phyloP scores from a whole-genome alignment of 2,329 filamentous ascomycete genomes.

The Onygenales sp. region DNA sequence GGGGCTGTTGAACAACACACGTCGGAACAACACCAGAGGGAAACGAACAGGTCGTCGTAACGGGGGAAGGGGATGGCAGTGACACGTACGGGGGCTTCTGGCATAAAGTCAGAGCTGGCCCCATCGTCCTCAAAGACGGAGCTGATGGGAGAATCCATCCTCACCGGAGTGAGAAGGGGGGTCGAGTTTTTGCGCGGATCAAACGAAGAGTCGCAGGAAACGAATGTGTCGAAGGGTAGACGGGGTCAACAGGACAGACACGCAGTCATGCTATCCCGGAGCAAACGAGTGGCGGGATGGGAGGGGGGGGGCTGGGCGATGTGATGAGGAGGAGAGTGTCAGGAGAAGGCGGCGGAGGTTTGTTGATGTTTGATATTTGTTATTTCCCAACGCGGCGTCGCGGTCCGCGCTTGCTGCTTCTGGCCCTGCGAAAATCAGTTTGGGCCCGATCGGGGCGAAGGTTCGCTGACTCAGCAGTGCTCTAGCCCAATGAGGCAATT shows the following conservation, averaged over 20 bases:
- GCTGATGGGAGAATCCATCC: conserved; percentile 36
- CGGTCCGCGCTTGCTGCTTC: too few relatives aligned
- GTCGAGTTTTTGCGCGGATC: background rate
- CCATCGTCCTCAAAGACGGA: conserved; percentile 47
- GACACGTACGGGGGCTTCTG: conserved; percentile 43
- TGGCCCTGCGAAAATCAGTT: background rate
- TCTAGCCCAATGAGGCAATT: background rate
- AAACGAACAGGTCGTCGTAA: background rate
- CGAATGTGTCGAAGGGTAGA: background rate
- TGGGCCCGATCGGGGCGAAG: background rate
- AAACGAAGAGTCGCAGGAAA: background rate
- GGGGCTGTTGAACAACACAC: background rate
- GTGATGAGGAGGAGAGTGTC: too few relatives aligned
- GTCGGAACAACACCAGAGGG: background rate
- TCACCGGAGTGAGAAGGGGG: background rate
- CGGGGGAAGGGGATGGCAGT: background rate
- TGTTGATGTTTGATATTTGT: too few relatives aligned
- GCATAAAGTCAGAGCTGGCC: conserved; percentile 52
- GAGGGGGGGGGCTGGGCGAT: too few relatives aligned
- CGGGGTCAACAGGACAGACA: background rate
- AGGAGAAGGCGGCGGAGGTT: too few relatives aligned
- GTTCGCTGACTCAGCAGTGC: background rate
- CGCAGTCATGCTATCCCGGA: background rate
- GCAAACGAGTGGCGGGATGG: background rate
- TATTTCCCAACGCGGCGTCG: too few relatives aligned